Percentiles rank a stretch among this genome's conserved stretches.
Conservation (phyloP, 768 basidiomycete species). For the Boletus sp. region DNA sequence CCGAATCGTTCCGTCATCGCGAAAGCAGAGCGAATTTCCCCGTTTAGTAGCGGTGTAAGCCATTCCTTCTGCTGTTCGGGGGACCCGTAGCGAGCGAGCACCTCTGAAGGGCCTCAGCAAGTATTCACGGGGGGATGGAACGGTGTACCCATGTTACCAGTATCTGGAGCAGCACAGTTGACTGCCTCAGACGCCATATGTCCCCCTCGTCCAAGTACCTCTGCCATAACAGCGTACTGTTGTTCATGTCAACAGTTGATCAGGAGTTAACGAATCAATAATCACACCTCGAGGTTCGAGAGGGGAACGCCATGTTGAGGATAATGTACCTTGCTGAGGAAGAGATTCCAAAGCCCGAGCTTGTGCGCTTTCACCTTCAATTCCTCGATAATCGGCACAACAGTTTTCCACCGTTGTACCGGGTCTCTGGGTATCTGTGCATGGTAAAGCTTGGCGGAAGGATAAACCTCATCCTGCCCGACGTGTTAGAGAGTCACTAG, state of each 20-base stretch:
- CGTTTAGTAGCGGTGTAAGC: slow-evolving; percentile 83
- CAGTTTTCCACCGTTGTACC: slow-evolving; percentile 74
- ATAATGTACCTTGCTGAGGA: slow-evolving; percentile 92
- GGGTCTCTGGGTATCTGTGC: slow-evolving; percentile 78
- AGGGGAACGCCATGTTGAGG: slow-evolving; percentile 86
- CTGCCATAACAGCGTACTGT: slow-evolving; percentile 97
- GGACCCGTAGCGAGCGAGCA: slow-evolving; percentile 91
- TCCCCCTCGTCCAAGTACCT: slow-evolving; percentile 81
- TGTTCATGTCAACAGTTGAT: background rate
- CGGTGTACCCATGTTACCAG: slow-evolving; percentile 88
- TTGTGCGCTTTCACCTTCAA: slow-evolving; percentile 86
- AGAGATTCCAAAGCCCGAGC: slow-evolving; percentile 95
- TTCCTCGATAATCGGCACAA: slow-evolving; percentile 76
- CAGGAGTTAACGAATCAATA: background rate
- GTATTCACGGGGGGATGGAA: background rate
- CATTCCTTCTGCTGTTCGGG: slow-evolving; percentile 88
- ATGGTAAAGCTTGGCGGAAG: slow-evolving; percentile 72
- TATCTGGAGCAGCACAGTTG: slow-evolving; percentile 96
- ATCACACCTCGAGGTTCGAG: slow-evolving; percentile 83
- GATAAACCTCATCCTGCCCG: slow-evolving; percentile 79
- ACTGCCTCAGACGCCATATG: slow-evolving; percentile 81
- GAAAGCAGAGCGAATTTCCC: slow-evolving; percentile 92
- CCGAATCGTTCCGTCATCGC: slow-evolving; percentile 96
- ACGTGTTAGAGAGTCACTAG: background rate
- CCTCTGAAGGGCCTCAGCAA: slow-evolving; percentile 56